Conservation (phyloP, 1,284 basidiomycete genomes). For the Cerrena zonata region DNA sequence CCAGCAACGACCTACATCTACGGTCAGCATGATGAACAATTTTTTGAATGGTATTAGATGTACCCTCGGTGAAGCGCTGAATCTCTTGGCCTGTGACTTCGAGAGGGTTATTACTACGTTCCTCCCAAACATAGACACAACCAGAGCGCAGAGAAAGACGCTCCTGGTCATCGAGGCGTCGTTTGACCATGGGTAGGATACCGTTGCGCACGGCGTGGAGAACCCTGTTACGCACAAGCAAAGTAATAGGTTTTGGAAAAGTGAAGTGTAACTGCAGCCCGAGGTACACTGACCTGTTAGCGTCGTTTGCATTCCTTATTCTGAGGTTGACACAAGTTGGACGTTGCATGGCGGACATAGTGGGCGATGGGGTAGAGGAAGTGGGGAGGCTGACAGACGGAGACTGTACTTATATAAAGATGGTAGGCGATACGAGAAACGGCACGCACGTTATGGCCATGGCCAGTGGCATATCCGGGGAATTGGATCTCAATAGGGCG, state of each 20-base stretch:
- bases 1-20: constrained; percentile 4
- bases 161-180: constrained; percentile 41
- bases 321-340: constrained; percentile 27
- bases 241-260: constrained; percentile 1
- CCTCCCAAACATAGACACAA: constrained; percentile 44
- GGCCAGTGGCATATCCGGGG: constrained; percentile 4
- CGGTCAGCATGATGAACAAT: background rate
- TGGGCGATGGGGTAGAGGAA: constrained; percentile 4
- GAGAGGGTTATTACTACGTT: constrained; percentile 33
- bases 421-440: background rate
- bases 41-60: constrained; percentile 25
- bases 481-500: constrained; percentile 1
- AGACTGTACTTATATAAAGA: constrained; percentile 8
- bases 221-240: constrained; percentile 16
- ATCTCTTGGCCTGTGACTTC: constrained; percentile 37
- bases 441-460: constrained; percentile 1
- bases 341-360: constrained; percentile 22
- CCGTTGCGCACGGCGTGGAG: constrained; percentile 31
- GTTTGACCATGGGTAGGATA: constrained; percentile 32
- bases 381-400: constrained; percentile 5
- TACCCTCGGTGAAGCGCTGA: constrained; percentile 41
- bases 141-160: constrained; percentile 35
- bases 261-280: constrained; percentile 2
- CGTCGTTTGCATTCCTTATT: constrained; percentile 29
- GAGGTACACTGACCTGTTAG: constrained; percentile 17